phyloP scores from a whole-genome alignment of 176 grass and related monocot genomes.

The Saccharum officinarum region DNA sequence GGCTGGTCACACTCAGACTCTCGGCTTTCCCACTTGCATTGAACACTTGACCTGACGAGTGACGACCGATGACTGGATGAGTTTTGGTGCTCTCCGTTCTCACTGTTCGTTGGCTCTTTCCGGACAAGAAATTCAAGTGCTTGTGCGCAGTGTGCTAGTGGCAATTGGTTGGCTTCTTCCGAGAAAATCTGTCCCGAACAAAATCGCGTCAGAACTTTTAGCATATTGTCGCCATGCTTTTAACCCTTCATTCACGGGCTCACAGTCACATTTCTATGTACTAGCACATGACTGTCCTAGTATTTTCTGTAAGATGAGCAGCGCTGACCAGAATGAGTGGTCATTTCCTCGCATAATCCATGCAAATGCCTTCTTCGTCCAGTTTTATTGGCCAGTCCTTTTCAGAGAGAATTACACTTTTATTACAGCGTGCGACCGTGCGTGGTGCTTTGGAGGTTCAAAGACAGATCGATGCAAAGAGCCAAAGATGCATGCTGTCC shows the following conservation, averaged over 20 bases:
- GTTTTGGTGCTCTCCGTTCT: neutral
- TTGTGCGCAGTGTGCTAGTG: too few relatives aligned
- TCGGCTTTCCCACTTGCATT: neutral
- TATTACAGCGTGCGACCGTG: too few relatives aligned
- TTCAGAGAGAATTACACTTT: too few relatives aligned
- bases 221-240: neutral
- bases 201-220: neutral
- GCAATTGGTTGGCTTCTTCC: slow-evolving; percentile 10
- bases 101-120: neutral
- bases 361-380: neutral
- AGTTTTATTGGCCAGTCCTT: neutral
- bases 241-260: neutral
- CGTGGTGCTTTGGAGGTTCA: too few relatives aligned
- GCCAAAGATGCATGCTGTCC: too few relatives aligned
- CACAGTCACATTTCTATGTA: neutral
- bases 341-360: neutral
- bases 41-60: neutral
- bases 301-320: neutral
- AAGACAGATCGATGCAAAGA: too few relatives aligned
- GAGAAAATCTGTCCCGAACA: neutral
- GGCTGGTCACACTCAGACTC: neutral
- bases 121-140: neutral
- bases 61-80: neutral
- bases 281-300: neutral
- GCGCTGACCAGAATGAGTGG: neutral